These are phyloP conservation scores for Populus nigra DNA, from an alignment of 345 rosid genomes.

Conservation along the genomic window DNA sequence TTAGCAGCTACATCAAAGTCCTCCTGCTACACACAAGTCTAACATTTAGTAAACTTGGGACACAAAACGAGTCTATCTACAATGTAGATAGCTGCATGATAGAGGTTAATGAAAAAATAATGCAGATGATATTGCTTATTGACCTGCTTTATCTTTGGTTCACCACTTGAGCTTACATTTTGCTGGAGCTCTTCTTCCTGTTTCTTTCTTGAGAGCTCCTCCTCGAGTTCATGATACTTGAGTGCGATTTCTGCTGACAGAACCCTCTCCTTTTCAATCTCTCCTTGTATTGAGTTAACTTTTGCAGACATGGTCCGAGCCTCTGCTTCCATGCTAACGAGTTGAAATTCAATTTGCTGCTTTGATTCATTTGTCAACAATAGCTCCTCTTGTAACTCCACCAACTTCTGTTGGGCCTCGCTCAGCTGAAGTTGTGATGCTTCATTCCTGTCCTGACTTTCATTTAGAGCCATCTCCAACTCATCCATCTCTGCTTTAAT, in stretches of 20 bases:
- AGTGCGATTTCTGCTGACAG: constrained; percentile 38
- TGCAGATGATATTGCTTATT: background rate
- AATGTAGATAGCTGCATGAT: background rate
- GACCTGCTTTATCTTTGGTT: constrained; percentile 84
- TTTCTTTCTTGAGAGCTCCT: constrained; percentile 52
- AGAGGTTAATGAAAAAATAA: background rate
- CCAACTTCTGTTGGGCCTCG: constrained; percentile 47
- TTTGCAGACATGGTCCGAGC: constrained; percentile 42
- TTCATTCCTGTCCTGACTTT: constrained; percentile 37
- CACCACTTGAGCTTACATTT: constrained; percentile 32
- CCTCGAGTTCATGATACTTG: constrained; percentile 66
- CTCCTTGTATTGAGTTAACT: constrained; percentile 55
- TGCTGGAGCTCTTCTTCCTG: constrained; percentile 49
- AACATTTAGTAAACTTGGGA: background rate
- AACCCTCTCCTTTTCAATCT: constrained; percentile 54
- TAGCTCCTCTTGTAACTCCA: constrained; percentile 50
- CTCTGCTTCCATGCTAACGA: constrained; percentile 48
- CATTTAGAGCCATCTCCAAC: constrained; percentile 51
- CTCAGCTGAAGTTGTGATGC: constrained; percentile 39
- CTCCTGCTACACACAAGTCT: constrained; percentile 50
- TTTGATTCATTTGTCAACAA: constrained; percentile 42
- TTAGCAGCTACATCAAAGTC: constrained; percentile 76
- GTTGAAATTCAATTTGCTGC: constrained; percentile 53
- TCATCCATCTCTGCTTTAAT: constrained; percentile 45
- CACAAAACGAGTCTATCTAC: background rate